Evolutionary conservation across 2,329 filamentous ascomycete genomes (phyloP).

Genomic region (Paraphoma chrysanthemicola): DNA sequence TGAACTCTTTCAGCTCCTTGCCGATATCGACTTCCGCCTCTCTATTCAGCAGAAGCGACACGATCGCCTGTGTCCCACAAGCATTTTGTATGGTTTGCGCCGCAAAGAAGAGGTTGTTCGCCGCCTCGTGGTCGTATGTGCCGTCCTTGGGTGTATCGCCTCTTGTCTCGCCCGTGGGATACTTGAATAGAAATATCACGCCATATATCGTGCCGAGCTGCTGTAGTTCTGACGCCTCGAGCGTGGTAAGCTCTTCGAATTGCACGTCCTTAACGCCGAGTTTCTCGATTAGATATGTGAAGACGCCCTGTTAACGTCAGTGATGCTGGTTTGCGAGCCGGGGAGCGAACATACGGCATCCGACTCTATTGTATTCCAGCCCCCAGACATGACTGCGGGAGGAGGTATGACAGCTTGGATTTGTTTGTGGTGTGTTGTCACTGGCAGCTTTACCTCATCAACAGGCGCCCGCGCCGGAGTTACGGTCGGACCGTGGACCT

Average conservation of each 20-base stretch:
- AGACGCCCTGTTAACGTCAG: conserved; percentile 73
- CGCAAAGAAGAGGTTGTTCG: conserved; percentile 88
- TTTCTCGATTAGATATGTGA: conserved; percentile 92
- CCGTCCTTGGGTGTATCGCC: conserved; percentile 78
- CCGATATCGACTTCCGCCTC: conserved; percentile 75
- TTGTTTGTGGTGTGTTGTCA: conserved; percentile 14
- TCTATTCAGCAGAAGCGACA: conserved; percentile 91
- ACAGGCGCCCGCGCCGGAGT: conserved; percentile 23
- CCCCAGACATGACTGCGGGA: conserved; percentile 22
- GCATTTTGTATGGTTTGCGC: conserved; percentile 98
- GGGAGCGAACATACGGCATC: conserved; percentile 75
- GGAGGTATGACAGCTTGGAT: background rate
- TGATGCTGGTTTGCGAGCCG: background rate
- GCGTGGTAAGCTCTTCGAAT: conserved; percentile 92
- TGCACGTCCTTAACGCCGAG: conserved; percentile 93
- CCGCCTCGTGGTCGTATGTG: conserved; percentile 75
- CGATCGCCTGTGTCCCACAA: conserved; percentile 92
- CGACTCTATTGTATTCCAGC: conserved; percentile 30
- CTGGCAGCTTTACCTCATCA: conserved; percentile 11
- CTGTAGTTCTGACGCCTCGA: conserved; percentile 78
- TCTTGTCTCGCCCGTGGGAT: conserved; percentile 73
- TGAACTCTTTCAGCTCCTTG: conserved; percentile 74
- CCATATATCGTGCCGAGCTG: conserved; percentile 75
- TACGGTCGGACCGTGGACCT: conserved; percentile 18
- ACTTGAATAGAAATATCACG: conserved; percentile 99